Evolutionary conservation across 1,284 basidiomycete genomes (phyloP).

Genomic region (Tilletia walkeri): DNA sequence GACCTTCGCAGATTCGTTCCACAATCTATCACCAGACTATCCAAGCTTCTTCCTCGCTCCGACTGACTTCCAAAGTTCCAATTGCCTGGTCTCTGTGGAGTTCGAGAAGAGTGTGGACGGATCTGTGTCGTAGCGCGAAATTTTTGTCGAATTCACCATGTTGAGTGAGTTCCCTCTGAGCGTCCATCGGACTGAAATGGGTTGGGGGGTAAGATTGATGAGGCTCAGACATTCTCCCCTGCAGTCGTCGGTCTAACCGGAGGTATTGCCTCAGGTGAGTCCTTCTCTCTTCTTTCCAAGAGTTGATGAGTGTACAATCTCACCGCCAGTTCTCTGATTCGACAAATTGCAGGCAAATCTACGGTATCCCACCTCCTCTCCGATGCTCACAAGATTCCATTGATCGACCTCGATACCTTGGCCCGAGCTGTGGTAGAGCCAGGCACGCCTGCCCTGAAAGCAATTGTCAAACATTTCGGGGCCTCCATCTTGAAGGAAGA

Average conservation of each 20-base stretch:
- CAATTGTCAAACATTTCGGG: slow-evolving; percentile 74
- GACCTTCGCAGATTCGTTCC: too few species aligned
- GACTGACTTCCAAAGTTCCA: too few species aligned
- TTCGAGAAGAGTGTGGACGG: too few species aligned
- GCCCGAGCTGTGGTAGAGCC: slow-evolving; percentile 85
- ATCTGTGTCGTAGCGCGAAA: too few species aligned
- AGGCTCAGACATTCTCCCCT: not conserved
- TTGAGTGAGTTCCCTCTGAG: not conserved
- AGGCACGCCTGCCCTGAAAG: slow-evolving; percentile 70
- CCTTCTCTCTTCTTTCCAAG: not conserved
- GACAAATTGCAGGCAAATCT: slow-evolving; percentile 65
- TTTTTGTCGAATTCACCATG: not conserved
- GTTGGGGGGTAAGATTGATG: not conserved
- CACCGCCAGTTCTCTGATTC: not conserved
- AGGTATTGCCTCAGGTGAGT: slow-evolving; percentile 81
- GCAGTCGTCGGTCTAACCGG: slow-evolving; percentile 92
- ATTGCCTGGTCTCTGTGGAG: too few species aligned
- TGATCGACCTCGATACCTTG: slow-evolving; percentile 89
- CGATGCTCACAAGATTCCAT: slow-evolving; percentile 65
- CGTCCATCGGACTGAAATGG: too few species aligned
- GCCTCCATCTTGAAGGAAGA: slow-evolving; percentile 65
- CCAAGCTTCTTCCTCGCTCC: too few species aligned
- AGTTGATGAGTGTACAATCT: not conserved
- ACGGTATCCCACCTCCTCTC: slow-evolving; percentile 78
- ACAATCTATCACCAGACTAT: too few species aligned